Conservation (phyloP, 179 eudicot genomes). For the Amaranthus tricolor region DNA sequence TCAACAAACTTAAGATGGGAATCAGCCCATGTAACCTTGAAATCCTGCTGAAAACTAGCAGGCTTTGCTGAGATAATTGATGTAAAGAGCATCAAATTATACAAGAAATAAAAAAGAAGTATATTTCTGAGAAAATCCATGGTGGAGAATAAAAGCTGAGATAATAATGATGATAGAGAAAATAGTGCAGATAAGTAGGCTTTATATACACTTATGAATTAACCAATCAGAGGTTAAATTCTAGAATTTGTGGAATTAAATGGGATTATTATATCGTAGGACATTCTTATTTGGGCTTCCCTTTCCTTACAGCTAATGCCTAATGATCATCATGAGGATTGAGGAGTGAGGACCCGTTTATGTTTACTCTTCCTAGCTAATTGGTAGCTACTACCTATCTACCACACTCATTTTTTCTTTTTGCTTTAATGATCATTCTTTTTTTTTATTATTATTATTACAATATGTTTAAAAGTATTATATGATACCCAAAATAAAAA, state of each 20-base stretch:
- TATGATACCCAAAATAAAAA: too few relatives aligned
- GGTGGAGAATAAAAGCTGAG: not conserved
- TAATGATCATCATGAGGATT: conserved; percentile 28
- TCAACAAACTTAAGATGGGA: conserved; percentile 53
- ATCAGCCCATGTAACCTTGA: conserved; percentile 59
- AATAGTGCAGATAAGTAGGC: not conserved
- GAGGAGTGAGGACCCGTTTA: conserved; percentile 32
- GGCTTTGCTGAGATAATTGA: conserved; percentile 42
- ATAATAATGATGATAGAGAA: conserved; percentile 4
- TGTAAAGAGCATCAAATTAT: conserved; percentile 13
- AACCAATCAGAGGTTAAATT: not conserved
- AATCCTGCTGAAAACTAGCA: conserved; percentile 63
- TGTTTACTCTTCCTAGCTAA: not conserved
- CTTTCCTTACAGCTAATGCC: conserved; percentile 59
- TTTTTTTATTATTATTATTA: too few relatives aligned
- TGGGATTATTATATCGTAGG: conserved; percentile 20
- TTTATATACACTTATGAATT: conserved; percentile 8
- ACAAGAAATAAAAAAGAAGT: conserved; percentile 20
- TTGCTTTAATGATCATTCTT: not conserved
- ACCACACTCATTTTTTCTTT: not conserved
- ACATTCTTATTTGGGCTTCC: conserved; percentile 24
- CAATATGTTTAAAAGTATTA: not conserved
- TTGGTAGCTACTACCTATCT: not conserved
- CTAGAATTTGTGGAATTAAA: conserved; percentile 11
- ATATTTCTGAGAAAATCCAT: conserved; percentile 7